phyloP scores from a whole-genome alignment of 2,329 filamentous ascomycete species.

The Fusarium sp. region DNA sequence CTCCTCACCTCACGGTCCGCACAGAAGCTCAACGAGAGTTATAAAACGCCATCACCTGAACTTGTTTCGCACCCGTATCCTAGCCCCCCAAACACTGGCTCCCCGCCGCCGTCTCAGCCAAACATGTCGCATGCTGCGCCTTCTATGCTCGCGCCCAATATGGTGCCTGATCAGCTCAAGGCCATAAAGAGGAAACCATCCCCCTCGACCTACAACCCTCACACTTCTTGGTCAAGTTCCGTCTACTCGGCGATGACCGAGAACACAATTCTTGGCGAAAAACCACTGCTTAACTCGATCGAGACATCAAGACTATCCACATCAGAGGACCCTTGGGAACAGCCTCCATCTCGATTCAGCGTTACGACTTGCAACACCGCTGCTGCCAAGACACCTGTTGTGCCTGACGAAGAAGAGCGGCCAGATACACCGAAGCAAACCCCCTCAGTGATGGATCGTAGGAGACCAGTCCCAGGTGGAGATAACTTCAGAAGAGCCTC shows the following conservation, averaged over 20 bases:
- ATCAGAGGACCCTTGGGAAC: constrained; percentile 56
- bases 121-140: constrained; percentile 23
- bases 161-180: constrained; percentile 48
- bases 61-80: constrained; percentile 46
- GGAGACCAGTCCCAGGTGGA: constrained; percentile 46
- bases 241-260: constrained; percentile 50
- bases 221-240: constrained; percentile 52
- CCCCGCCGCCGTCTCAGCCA: constrained; percentile 36
- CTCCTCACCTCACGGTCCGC: constrained; percentile 51
- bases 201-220: constrained; percentile 46
- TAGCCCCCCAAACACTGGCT: constrained; percentile 50
- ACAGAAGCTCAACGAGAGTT: constrained; percentile 47
- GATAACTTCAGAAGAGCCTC: constrained; percentile 35
- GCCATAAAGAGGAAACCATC: constrained; percentile 61
- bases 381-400: constrained; percentile 44
- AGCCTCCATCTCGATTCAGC: constrained; percentile 72
- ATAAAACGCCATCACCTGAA: constrained; percentile 42
- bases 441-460: constrained; percentile 49
- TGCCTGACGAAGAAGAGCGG: constrained; percentile 41
- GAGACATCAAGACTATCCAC: constrained; percentile 30
- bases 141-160: constrained; percentile 37
- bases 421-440: constrained; percentile 38
- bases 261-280: constrained; percentile 29
- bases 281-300: constrained; percentile 22
- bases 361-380: constrained; percentile 70